Evolutionary conservation across 2,329 filamentous ascomycete species (phyloP).

Genomic region (Cryphonectria parasitica): DNA sequence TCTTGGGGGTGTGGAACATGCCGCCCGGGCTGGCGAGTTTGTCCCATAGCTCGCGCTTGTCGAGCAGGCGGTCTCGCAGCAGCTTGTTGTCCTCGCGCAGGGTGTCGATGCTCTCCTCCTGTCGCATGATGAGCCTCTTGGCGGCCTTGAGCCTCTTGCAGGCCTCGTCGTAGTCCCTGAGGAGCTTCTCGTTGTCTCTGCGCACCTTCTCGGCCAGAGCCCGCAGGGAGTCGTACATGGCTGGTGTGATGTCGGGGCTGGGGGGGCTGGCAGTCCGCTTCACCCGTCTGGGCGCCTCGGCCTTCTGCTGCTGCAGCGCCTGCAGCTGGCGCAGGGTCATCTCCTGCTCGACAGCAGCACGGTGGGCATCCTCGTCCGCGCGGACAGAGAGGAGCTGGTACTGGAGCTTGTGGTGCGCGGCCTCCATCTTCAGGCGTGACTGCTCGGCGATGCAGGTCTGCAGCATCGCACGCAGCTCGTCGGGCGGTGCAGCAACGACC

Average conservation of each 20-base stretch:
- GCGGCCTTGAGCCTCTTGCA: conserved; percentile 70
- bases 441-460: conserved; percentile 59
- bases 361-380: conserved; percentile 81
- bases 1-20: conserved; percentile 65
- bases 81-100: conserved; percentile 77
- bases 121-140: conserved; percentile 77
- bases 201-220: conserved; percentile 67
- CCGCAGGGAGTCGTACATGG: conserved; percentile 65
- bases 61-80: conserved; percentile 80
- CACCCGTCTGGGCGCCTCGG: conserved; percentile 10
- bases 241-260: conserved; percentile 56
- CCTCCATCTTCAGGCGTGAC: conserved; percentile 73
- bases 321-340: conserved; percentile 90
- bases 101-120: conserved; percentile 71
- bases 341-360: conserved; percentile 87
- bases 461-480: conserved; percentile 62
- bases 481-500: conserved; percentile 56
- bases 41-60: conserved; percentile 87
- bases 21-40: conserved; percentile 76
- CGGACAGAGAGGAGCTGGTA: conserved; percentile 83
- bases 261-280: conserved; percentile 56
- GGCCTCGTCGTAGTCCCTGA: conserved; percentile 66
- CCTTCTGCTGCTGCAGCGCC: conserved; percentile 69
- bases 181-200: conserved; percentile 66
- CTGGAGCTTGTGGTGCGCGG: conserved; percentile 89